These are phyloP conservation scores for Pseudogymnoascus sp. DNA, from an alignment of 2,329 filamentous ascomycete genomes.

Conservation along the genomic window DNA sequence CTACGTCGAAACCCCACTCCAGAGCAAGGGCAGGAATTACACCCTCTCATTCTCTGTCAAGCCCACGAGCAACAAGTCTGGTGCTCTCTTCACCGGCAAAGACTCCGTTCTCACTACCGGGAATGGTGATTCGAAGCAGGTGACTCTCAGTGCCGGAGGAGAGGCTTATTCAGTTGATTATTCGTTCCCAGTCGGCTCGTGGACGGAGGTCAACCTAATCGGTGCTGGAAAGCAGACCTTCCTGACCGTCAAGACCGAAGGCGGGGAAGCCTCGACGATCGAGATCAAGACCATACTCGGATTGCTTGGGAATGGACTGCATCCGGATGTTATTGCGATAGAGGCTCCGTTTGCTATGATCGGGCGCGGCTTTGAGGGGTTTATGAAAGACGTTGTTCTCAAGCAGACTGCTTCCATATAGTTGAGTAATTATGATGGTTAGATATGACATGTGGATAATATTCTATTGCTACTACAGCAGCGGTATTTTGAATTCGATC, in stretches of 20 bases:
- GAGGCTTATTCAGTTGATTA: constrained; percentile 34
- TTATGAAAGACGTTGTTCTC: constrained; percentile 15
- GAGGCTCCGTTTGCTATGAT: constrained; percentile 18
- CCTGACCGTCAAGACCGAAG: constrained; percentile 16
- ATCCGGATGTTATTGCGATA: constrained; percentile 20
- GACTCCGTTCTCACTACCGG: constrained; percentile 34
- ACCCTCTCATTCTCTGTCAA: constrained; percentile 40
- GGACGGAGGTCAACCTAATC: constrained; percentile 30
- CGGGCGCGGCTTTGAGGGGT: constrained; percentile 16
- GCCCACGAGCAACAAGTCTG: constrained; percentile 27
- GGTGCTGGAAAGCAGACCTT: constrained; percentile 31
- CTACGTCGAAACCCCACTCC: constrained; percentile 37
- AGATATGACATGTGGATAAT: background rate
- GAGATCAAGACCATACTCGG: constrained; percentile 19
- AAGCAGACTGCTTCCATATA: background rate
- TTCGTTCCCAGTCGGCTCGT: constrained; percentile 30
- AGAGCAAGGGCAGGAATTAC: constrained; percentile 48
- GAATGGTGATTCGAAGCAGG: constrained; percentile 27
- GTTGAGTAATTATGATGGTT: background rate
- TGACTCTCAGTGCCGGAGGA: constrained; percentile 32
- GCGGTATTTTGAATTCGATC: background rate
- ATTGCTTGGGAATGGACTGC: constrained; percentile 14
- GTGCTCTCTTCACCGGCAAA: constrained; percentile 33
- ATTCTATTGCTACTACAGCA: background rate
- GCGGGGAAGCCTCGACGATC: constrained; percentile 7